Conservation (phyloP, 2,329 filamentous ascomycete genomes). For the Aureobasidium sp. region DNA sequence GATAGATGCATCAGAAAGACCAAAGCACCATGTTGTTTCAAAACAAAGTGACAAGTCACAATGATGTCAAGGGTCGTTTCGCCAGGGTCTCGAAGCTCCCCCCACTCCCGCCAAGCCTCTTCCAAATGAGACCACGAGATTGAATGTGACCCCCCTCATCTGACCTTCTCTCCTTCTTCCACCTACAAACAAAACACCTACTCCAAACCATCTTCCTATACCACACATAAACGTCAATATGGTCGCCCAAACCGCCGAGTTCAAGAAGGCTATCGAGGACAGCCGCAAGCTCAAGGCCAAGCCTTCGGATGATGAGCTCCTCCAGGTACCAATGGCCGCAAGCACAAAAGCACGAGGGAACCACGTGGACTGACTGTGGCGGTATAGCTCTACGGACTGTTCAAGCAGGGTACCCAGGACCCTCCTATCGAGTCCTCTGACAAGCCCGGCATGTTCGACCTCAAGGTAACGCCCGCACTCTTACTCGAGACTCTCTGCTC, state of each 20-base stretch:
- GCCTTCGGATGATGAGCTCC: constrained; percentile 55
- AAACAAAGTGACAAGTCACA: background rate
- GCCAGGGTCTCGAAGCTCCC: background rate
- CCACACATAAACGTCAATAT: constrained; percentile 7
- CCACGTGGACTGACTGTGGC: background rate
- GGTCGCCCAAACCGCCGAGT: constrained; percentile 49
- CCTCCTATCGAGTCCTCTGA: constrained; percentile 29
- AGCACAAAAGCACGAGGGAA: background rate
- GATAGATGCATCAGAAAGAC: background rate
- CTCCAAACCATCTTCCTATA: background rate
- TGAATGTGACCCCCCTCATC: background rate
- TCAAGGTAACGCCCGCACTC: constrained; percentile 46
- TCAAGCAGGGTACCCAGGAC: constrained; percentile 36
- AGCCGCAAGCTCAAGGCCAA: constrained; percentile 59
- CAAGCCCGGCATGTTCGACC: constrained; percentile 59
- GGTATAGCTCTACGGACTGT: constrained; percentile 42
- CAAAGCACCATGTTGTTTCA: background rate
- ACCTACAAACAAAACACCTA: background rate
- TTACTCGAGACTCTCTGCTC: background rate
- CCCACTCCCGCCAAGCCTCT: background rate
- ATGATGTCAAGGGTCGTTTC: background rate
- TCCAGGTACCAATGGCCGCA: constrained; percentile 36
- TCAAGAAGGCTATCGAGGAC: constrained; percentile 66
- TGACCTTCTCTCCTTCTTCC: background rate
- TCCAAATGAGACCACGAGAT: background rate